These are phyloP conservation scores for Xylaria hypoxylon DNA, from an alignment of 2,329 filamentous ascomycete genomes.

Conservation along the genomic window DNA sequence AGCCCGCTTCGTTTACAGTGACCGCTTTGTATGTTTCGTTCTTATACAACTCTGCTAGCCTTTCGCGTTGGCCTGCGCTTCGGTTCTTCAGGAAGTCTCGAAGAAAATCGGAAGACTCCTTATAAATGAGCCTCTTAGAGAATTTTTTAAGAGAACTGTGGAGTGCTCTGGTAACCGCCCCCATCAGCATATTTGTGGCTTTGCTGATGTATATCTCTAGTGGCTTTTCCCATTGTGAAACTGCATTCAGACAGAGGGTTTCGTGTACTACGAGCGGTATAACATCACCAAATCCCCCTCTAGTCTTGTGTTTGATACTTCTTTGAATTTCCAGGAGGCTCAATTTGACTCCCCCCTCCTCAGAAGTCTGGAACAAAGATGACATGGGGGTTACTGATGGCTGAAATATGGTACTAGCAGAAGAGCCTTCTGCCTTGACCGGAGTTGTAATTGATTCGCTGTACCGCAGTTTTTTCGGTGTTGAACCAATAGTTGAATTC, in stretches of 20 bases:
- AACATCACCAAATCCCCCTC: constrained; percentile 65
- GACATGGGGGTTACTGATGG: not conserved
- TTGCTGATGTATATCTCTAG: constrained; percentile 55
- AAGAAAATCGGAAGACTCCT: constrained; percentile 56
- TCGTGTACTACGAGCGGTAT: constrained; percentile 69
- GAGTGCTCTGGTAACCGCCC: constrained; percentile 59
- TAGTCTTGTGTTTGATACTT: constrained; percentile 64
- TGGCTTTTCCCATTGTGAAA: constrained; percentile 66
- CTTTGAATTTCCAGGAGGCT: constrained; percentile 60
- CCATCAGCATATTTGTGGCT: constrained; percentile 53
- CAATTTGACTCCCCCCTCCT: not conserved
- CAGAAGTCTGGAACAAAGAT: not conserved
- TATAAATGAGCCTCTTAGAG: constrained; percentile 61
- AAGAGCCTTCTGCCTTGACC: constrained; percentile 18
- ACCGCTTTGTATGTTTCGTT: constrained; percentile 66
- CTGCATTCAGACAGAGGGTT: constrained; percentile 63
- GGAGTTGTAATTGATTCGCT: constrained; percentile 21
- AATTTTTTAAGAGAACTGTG: constrained; percentile 57
- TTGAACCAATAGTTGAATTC: not conserved
- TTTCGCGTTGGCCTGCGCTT: constrained; percentile 49
- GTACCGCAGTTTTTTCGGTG: constrained; percentile 16
- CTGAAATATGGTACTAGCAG: not conserved
- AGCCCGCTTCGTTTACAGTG: constrained; percentile 61
- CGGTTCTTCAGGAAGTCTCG: constrained; percentile 56
- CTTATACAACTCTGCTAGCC: constrained; percentile 57